These are phyloP conservation scores for Gynandropsis gynandra DNA, from an alignment of 345 rosid genomes.

Conservation along the genomic window DNA sequence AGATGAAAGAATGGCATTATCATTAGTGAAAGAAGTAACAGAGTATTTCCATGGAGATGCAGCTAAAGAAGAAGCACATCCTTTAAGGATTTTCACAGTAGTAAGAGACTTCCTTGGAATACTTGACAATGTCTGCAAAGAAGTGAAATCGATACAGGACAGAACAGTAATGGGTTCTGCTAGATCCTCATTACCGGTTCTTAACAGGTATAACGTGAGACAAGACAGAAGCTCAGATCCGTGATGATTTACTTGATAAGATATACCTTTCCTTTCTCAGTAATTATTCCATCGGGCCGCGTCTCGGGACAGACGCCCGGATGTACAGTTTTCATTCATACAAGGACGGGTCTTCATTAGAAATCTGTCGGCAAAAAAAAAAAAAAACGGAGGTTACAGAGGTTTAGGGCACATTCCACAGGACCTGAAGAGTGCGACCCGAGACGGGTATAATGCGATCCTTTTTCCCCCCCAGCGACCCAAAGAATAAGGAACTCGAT, in stretches of 20 bases:
- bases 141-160: conserved; percentile 82
- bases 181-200: conserved; percentile 81
- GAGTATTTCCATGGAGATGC: conserved; percentile 84
- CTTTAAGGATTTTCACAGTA: conserved; percentile 64
- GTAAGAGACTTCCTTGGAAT: conserved; percentile 77
- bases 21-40: conserved; percentile 85
- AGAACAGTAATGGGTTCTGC: conserved; percentile 60
- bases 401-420: no score
- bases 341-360: no score
- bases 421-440: no score
- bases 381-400: no score
- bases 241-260: conserved; percentile 75
- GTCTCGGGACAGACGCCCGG: no score
- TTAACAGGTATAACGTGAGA: conserved; percentile 56
- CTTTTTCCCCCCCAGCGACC: no score
- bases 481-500: no score
- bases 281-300: no score
- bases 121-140: conserved; percentile 91
- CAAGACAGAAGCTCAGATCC: conserved; percentile 66
- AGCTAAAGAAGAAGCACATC: conserved; percentile 88
- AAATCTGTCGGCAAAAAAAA: no score
- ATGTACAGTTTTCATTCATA: no score
- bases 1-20: conserved; percentile 64
- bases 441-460: no score
- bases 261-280: no score